These are phyloP conservation scores for Ambrosiella xylebori DNA, from an alignment of 2,329 filamentous ascomycete genomes.

Conservation along the genomic window DNA sequence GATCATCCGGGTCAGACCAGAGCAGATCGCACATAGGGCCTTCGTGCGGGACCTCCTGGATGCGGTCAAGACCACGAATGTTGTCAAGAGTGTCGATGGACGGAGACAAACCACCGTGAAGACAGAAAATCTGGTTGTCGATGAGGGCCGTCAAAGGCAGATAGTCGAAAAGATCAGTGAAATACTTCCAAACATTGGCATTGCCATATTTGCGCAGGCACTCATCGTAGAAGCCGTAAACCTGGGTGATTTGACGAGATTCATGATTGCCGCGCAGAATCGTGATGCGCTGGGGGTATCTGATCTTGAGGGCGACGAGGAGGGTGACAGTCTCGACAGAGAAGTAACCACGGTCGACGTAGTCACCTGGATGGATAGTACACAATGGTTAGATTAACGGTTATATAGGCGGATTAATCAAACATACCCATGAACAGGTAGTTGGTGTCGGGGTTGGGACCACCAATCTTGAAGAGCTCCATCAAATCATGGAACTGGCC, in stretches of 20 bases:
- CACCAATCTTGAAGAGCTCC: constrained; percentile 98
- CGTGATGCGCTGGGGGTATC: constrained; percentile 94
- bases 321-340: constrained; percentile 96
- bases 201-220: constrained; percentile 98
- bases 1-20: constrained; percentile 96
- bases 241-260: constrained; percentile 95
- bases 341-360: constrained; percentile 97
- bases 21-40: constrained; percentile 95
- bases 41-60: constrained; percentile 96
- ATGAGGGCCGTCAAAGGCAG: constrained; percentile 92
- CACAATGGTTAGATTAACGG: constrained; percentile 6
- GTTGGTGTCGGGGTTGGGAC: constrained; percentile 94
- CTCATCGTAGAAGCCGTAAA: constrained; percentile 99
- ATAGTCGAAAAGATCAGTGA: constrained; percentile 97
- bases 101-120: constrained; percentile 92
- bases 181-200: constrained; percentile 98
- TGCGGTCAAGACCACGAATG: constrained; percentile 84
- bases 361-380: constrained; percentile 50
- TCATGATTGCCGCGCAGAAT: constrained; percentile 98
- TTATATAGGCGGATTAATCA: neutral
- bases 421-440: constrained; percentile 92
- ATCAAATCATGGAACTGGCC: constrained; percentile 98
- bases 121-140: constrained; percentile 98
- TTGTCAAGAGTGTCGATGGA: constrained; percentile 92
- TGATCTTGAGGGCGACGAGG: constrained; percentile 90